These are phyloP conservation scores for Colletotrichum godetiae DNA, from an alignment of 2,329 filamentous ascomycete genomes.

Conservation along the genomic window DNA sequence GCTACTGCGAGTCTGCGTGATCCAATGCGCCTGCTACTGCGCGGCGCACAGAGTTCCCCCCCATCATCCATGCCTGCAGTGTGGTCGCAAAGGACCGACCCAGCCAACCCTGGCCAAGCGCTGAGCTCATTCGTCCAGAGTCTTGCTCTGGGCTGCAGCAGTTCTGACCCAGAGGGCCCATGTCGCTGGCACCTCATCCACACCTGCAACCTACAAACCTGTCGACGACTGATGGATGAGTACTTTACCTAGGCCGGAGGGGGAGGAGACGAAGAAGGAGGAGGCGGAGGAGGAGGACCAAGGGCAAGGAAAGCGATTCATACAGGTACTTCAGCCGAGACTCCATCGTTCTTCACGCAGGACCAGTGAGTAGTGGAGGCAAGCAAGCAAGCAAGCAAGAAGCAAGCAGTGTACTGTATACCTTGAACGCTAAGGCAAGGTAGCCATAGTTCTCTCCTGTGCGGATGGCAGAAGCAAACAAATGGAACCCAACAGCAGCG, in stretches of 20 bases:
- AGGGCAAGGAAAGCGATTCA: neutral
- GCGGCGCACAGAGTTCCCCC: constrained; percentile 1
- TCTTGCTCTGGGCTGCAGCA: constrained; percentile 30
- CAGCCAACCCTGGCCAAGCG: constrained; percentile 25
- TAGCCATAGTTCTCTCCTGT: neutral
- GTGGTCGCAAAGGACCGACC: constrained; percentile 12
- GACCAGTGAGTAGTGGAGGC: neutral
- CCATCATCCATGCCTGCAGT: constrained; percentile 3
- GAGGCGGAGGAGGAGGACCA: neutral
- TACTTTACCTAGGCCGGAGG: neutral
- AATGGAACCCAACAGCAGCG: neutral
- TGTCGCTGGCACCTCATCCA: constrained; percentile 31
- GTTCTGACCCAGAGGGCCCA: constrained; percentile 30
- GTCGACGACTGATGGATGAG: neutral
- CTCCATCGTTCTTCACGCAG: constrained; percentile 3
- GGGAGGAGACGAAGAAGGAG: neutral
- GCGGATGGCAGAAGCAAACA: neutral
- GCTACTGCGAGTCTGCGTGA: constrained; percentile 10
- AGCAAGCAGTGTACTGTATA: neutral
- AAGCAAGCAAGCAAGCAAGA: neutral
- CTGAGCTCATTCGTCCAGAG: constrained; percentile 25
- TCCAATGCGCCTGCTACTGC: constrained; percentile 5
- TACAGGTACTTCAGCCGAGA: neutral
- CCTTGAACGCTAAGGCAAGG: neutral
- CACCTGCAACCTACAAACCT: constrained; percentile 4